Evolutionary conservation across 345 rosid genomes (phyloP).

Genomic region (Balakata baccata): DNA sequence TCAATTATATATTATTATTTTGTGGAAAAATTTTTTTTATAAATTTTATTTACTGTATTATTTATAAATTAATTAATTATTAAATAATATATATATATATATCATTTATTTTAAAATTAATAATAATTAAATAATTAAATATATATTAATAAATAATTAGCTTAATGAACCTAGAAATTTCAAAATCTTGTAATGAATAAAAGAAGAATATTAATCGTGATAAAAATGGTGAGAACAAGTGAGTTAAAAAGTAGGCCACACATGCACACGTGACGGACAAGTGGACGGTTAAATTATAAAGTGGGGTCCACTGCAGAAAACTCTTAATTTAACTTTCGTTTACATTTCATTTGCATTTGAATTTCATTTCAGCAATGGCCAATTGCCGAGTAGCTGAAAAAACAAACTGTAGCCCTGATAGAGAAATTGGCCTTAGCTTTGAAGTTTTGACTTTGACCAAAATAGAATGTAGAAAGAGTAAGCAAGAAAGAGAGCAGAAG

Average conservation of each 20-base stretch:
- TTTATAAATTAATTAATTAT: too few species aligned
- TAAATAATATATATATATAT: too few species aligned
- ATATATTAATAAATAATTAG: too few species aligned
- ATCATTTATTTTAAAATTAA: too few species aligned
- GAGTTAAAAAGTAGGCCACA: not conserved
- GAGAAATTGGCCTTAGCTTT: conserved; percentile 25
- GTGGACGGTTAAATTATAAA: conserved; percentile 20
- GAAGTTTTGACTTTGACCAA: conserved; percentile 65
- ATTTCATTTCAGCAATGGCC: not conserved
- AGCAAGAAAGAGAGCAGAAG: conserved; percentile 34
- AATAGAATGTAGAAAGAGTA: not conserved
- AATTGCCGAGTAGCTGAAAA: not conserved
- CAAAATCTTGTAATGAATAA: too few species aligned
- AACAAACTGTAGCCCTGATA: not conserved
- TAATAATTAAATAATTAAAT: too few species aligned
- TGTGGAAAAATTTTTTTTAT: too few species aligned
- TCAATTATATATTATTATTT: too few species aligned
- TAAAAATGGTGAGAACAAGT: conserved; percentile 16
- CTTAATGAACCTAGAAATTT: too few species aligned
- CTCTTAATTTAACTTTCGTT: conserved; percentile 15
- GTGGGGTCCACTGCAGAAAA: conserved; percentile 16
- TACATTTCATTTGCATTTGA: conserved; percentile 8
- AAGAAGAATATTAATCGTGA: too few species aligned
- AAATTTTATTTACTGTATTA: too few species aligned
- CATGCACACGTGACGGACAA: conserved; percentile 29